These are phyloP conservation scores for Murraya koenigii DNA, from an alignment of 345 rosid genomes.

Conservation along the genomic window DNA sequence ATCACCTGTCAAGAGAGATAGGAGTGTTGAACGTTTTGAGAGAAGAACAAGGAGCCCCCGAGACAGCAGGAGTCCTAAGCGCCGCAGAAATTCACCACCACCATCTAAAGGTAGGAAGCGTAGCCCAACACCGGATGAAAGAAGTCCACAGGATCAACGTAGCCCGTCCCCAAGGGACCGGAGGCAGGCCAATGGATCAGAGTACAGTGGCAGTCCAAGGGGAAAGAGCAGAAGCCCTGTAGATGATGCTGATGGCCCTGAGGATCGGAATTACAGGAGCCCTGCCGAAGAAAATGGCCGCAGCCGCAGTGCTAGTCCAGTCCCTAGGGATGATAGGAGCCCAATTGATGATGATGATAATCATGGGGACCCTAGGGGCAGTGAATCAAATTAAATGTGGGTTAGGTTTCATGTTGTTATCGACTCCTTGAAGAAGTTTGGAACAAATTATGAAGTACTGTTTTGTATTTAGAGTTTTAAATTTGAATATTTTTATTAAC, in stretches of 20 bases:
- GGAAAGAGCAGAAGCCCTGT: constrained; percentile 52
- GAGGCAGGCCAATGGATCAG: constrained; percentile 42
- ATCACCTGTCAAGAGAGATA: constrained; percentile 65
- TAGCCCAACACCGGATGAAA: constrained; percentile 54
- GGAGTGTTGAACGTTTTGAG: constrained; percentile 42
- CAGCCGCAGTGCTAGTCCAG: constrained; percentile 29
- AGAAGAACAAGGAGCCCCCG: constrained; percentile 44
- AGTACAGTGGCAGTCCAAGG: constrained; percentile 53
- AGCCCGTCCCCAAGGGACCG: constrained; percentile 43
- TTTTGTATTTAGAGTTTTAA: constrained; percentile 3
- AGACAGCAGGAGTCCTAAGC: constrained; percentile 32
- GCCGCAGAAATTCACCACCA: constrained; percentile 26
- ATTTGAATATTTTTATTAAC: background rate
- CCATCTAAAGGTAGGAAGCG: constrained; percentile 55
- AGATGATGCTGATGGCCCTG: constrained; percentile 36
- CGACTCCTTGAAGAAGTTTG: background rate
- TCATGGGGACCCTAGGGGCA: constrained; percentile 32
- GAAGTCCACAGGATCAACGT: constrained; percentile 33
- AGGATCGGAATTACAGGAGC: constrained; percentile 39
- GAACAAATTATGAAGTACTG: background rate
- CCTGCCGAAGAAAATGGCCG: constrained; percentile 55
- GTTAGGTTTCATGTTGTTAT: background rate
- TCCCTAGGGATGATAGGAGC: constrained; percentile 40
- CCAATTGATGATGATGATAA: constrained; percentile 44
- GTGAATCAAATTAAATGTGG: constrained; percentile 33